Evolutionary conservation across 1,284 basidiomycete species (phyloP).

Genomic region (Singerocomus inundabilis): DNA sequence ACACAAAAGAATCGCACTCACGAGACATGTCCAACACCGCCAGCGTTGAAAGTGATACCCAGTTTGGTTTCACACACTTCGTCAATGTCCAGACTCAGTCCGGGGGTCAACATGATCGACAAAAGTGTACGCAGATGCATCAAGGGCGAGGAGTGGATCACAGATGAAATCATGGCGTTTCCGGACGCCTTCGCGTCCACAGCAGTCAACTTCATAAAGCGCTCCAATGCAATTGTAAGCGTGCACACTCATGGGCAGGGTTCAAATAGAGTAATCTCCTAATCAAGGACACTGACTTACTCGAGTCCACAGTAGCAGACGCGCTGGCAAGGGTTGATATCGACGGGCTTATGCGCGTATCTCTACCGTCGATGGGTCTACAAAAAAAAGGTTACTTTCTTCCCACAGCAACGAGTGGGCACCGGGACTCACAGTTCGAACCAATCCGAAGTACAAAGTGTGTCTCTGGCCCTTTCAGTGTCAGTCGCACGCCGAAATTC

Average conservation of each 20-base stretch:
- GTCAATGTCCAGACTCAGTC: conserved; percentile 60
- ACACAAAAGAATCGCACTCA: conserved; percentile 29
- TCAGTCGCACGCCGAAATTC: conserved; percentile 87
- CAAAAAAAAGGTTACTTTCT: too few species aligned
- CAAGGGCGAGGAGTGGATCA: conserved; percentile 41
- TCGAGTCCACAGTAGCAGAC: conserved; percentile 19
- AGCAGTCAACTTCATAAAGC: conserved; percentile 46
- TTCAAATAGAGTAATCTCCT: background rate
- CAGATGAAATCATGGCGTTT: conserved; percentile 31
- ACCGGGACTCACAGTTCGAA: conserved; percentile 54
- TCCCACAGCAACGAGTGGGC: background rate
- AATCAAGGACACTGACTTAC: conserved; percentile 14
- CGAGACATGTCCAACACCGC: conserved; percentile 51
- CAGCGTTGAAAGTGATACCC: conserved; percentile 37
- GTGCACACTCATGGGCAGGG: conserved; percentile 38
- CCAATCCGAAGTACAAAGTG: conserved; percentile 74
- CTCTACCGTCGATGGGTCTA: conserved; percentile 27
- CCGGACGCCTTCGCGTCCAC: conserved; percentile 50
- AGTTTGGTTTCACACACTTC: conserved; percentile 55
- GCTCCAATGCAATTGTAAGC: conserved; percentile 46
- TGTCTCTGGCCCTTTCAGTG: conserved; percentile 72
- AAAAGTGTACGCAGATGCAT: conserved; percentile 46
- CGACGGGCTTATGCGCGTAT: conserved; percentile 23
- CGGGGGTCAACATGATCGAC: conserved; percentile 51
- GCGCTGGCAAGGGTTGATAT: conserved; percentile 23